Conservation (phyloP, 2,329 filamentous ascomycete genomes). For the Colletotrichum zoysiae region DNA sequence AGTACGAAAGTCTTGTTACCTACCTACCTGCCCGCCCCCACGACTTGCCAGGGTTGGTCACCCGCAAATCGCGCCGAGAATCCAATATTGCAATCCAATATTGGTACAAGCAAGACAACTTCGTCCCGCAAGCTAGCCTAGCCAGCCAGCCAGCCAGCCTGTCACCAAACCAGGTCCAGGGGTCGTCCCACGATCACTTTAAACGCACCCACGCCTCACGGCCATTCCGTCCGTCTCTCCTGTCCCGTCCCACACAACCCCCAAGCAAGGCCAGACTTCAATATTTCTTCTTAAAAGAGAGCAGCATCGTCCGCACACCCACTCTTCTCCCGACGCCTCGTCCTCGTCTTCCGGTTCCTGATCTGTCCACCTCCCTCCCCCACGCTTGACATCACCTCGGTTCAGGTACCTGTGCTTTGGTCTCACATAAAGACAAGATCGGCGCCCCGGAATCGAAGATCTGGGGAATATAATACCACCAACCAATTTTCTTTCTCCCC, state of each 20-base stretch:
- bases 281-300: constrained; percentile 15
- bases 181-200: constrained; percentile 41
- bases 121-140: constrained; percentile 40
- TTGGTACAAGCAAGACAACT: constrained; percentile 38
- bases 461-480: constrained; percentile 41
- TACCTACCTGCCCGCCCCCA: constrained; percentile 6
- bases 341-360: constrained; percentile 18
- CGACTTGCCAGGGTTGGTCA: constrained; percentile 36
- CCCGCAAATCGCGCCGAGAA: constrained; percentile 41
- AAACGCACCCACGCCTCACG: constrained; percentile 38
- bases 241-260: neutral
- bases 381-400: constrained; percentile 37
- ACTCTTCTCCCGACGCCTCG: constrained; percentile 16
- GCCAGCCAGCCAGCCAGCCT: constrained; percentile 40
- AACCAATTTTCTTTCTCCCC: constrained; percentile 23
- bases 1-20: neutral
- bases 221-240: constrained; percentile 24
- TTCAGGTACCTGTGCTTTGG: constrained; percentile 32
- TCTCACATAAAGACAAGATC: constrained; percentile 35
- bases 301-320: constrained; percentile 15
- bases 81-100: constrained; percentile 42
- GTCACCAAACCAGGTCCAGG: constrained; percentile 30
- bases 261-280: constrained; percentile 18
- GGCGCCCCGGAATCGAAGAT: constrained; percentile 35
- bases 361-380: constrained; percentile 1